Conservation (phyloP, 2,329 filamentous ascomycete genomes). For the Nemania serpens region DNA sequence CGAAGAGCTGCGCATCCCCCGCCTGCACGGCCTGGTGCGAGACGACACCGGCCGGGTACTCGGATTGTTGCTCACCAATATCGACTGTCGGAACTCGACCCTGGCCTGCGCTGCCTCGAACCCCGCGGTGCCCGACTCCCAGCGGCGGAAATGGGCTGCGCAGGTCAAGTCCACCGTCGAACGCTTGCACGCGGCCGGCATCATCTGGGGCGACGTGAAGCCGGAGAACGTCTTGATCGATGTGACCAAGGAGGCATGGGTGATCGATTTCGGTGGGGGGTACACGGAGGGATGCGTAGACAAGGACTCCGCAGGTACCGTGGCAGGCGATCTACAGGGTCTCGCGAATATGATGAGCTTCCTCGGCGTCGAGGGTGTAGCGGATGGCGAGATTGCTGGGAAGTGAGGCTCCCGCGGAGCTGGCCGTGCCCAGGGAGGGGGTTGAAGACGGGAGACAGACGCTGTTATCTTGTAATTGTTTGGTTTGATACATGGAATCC, state of each 20-base stretch:
- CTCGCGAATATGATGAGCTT: slow-evolving; percentile 23
- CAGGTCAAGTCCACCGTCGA: slow-evolving; percentile 1
- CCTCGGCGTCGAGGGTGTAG: background rate
- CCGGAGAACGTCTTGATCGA: slow-evolving; percentile 41
- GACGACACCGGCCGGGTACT: background rate
- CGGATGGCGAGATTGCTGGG: background rate
- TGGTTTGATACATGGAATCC: too few relatives aligned
- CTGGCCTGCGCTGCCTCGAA: background rate
- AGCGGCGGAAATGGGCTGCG: background rate
- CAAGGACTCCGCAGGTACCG: slow-evolving; percentile 30
- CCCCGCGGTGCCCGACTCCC: background rate
- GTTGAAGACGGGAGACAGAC: too few relatives aligned
- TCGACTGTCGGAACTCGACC: background rate
- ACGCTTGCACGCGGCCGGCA: slow-evolving; percentile 20
- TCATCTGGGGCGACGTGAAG: slow-evolving; percentile 42
- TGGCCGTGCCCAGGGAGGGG: too few relatives aligned
- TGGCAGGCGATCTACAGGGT: slow-evolving; percentile 35
- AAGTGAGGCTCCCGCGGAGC: background rate
- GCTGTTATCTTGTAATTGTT: too few relatives aligned
- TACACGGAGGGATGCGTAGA: slow-evolving; percentile 41
- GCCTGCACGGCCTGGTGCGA: background rate
- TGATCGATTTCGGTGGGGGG: slow-evolving; percentile 41
- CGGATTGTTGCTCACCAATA: background rate
- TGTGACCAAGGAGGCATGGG: slow-evolving; percentile 36
- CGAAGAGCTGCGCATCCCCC: background rate